Evolutionary conservation across 2,329 filamentous ascomycete genomes (phyloP).

Genomic region (Rhinocladiella similis): DNA sequence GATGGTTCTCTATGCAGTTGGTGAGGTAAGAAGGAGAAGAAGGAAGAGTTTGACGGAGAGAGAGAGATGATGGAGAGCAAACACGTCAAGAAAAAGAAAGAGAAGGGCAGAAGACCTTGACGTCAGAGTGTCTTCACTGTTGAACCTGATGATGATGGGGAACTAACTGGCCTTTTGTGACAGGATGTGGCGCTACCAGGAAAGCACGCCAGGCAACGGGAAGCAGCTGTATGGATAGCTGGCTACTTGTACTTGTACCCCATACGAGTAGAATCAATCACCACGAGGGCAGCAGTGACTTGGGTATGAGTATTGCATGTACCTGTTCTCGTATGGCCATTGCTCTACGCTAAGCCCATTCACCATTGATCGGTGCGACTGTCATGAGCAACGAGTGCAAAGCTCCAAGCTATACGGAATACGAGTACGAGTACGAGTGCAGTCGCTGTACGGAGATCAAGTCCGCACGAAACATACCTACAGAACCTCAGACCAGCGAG

Average conservation of each 20-base stretch:
- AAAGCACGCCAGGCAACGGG: background rate
- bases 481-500: background rate
- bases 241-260: background rate
- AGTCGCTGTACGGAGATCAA: background rate
- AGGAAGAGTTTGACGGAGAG: constrained; percentile 8
- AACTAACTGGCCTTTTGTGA: background rate
- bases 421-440: background rate
- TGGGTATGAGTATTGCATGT: too few relatives aligned
- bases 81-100: background rate
- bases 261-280: background rate
- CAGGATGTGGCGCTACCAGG: background rate
- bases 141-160: background rate
- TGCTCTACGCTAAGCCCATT: too few relatives aligned
- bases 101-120: constrained; percentile 6
- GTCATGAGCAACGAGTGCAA: background rate
- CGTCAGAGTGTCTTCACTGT: constrained; percentile 15
- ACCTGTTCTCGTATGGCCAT: too few relatives aligned
- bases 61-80: background rate
- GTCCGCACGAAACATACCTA: background rate
- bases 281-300: background rate
- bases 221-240: background rate
- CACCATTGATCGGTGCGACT: too few relatives aligned
- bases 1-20: background rate
- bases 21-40: constrained; percentile 1
- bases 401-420: background rate